phyloP scores from a whole-genome alignment of 1,284 basidiomycete genomes.

The Apiotrichum gracile region DNA sequence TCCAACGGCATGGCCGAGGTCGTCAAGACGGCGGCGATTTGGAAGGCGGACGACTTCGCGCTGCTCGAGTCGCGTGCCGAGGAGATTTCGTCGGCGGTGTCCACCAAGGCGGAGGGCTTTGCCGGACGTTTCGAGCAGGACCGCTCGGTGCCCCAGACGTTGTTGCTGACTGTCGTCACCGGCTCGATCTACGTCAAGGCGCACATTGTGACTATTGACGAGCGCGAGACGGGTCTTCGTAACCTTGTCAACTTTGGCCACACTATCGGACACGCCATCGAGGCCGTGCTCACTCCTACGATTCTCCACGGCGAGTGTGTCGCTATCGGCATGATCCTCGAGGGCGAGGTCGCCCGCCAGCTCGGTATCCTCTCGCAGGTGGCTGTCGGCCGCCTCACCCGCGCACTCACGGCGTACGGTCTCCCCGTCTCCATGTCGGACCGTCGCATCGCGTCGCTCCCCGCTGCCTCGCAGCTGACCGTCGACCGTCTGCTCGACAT shows the following conservation, averaged over 20 bases:
- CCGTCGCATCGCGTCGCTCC: constrained; percentile 64
- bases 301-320: constrained; percentile 93
- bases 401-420: constrained; percentile 78
- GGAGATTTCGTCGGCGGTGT: constrained; percentile 77
- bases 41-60: constrained; percentile 81
- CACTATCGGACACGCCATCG: constrained; percentile 92
- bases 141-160: constrained; percentile 63
- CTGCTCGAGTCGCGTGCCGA: constrained; percentile 75
- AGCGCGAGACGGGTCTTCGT: constrained; percentile 87
- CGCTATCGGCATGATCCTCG: constrained; percentile 85
- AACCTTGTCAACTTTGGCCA: constrained; percentile 98
- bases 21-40: constrained; percentile 90
- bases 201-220: constrained; percentile 90
- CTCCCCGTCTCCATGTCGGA: constrained; percentile 75
- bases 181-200: constrained; percentile 88
- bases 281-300: constrained; percentile 82
- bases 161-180: constrained; percentile 68
- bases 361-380: constrained; percentile 81
- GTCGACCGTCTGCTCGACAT: constrained; percentile 84
- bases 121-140: constrained; percentile 65
- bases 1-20: constrained; percentile 99
- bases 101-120: constrained; percentile 49
- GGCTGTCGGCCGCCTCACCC: constrained; percentile 75
- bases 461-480: constrained; percentile 64
- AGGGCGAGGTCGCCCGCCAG: constrained; percentile 83